Evolutionary conservation across 495 filamentous ascomycete genomes (phyloP).

Genomic region (Talaromyces proteolyticus): DNA sequence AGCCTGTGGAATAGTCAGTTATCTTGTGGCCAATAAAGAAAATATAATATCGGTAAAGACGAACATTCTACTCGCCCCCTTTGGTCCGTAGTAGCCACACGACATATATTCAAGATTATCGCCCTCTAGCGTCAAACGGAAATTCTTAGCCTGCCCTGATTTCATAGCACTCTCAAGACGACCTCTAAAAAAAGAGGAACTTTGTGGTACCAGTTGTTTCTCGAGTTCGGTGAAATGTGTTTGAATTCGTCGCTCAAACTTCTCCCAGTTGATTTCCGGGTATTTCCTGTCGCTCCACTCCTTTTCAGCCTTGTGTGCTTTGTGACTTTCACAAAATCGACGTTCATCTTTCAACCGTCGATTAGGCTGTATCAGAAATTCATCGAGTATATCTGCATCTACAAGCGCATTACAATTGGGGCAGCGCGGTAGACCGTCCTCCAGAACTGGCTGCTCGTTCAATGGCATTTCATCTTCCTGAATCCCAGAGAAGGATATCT

Average conservation of each 20-base stretch:
- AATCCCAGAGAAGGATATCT: constrained; percentile 7
- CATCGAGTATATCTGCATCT: constrained; percentile 41
- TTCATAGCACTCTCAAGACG: constrained; percentile 52
- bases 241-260: constrained; percentile 57
- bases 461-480: constrained; percentile 1
- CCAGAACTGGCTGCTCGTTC: background rate
- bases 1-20: constrained; percentile 27
- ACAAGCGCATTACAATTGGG: constrained; percentile 65
- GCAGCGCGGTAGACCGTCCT: constrained; percentile 32
- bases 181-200: constrained; percentile 55
- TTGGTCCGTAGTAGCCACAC: constrained; percentile 83
- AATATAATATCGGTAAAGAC: constrained; percentile 8
- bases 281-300: constrained; percentile 63
- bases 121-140: constrained; percentile 40
- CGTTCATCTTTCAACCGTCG: constrained; percentile 57
- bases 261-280: constrained; percentile 72
- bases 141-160: constrained; percentile 53
- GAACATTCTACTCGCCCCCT: constrained; percentile 64
- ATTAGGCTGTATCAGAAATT: constrained; percentile 36
- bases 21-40: background rate
- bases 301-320: constrained; percentile 46
- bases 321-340: constrained; percentile 69
- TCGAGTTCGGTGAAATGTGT: constrained; percentile 49
- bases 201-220: constrained; percentile 50
- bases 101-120: constrained; percentile 38